Evolutionary conservation across 805 yeast genomes (phyloP), one percentile per base, ranked within the genome.

Genomic region (Jamesozyma lodderae): DNA sequence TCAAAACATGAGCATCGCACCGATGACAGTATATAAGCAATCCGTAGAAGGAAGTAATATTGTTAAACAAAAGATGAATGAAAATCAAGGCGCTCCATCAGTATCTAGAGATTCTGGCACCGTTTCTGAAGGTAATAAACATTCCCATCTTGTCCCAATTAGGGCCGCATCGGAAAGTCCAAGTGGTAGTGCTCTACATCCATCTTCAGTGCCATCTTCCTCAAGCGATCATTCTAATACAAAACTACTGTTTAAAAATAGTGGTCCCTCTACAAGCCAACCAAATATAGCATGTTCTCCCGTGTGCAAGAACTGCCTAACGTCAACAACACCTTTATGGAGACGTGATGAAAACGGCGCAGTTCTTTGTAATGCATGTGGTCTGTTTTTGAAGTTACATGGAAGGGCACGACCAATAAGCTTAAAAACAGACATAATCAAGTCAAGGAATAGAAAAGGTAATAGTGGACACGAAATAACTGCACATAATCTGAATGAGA

Each of bases 271-370:
- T 10, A 16, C 15, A 2, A 25, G 18, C 5, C 7, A 23, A 2
- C 13, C 27, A 1, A 24, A 23, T 10, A n/a, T 25, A 13, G 14
- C 35, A 6, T 35, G 32, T 24, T n/a, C 28, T 3, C 85, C 94
- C 4, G 71, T 80, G 17, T 88, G 97, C 59, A 84, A 81, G 49
- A 88, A 88, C 60, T 88, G 97, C 64, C 74, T 80, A 52, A 88
- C 97, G 2, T 82, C 86, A 41, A 88, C 92, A 1, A 88, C 97
- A 2, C 96, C 97, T 1, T 66, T 88, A 21, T 88, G 96, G 96
- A 73, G 96, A 61, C 70, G 96, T 46, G 96, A 88, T 62, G 96
- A 87, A 53, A 75, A 83, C 9, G 94, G 94, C 13, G 81, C 79
- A 51, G 94, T 88, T 24, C 69, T 88, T 34, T 88, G 97, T 60